A percentile compares a stretch with the other conserved stretches of the same genome.
Evolutionary conservation across 768 basidiomycete species (phyloP).

Genomic region (Boletus reticulatus): DNA sequence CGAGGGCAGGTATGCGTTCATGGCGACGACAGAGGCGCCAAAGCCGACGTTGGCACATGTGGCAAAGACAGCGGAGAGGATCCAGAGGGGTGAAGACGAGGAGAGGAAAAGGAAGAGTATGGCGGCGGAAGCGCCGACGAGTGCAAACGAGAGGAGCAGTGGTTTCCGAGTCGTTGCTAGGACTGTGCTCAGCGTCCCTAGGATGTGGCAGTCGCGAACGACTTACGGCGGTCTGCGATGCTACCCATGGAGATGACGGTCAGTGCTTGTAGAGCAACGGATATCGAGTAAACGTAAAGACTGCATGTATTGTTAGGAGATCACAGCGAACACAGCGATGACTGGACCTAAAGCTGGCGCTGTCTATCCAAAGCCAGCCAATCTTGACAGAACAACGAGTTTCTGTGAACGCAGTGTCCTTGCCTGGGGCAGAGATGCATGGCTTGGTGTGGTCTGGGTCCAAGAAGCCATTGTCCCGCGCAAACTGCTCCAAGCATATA

Average conservation of each 20-base stretch:
- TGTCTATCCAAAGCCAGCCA: conserved; percentile 86
- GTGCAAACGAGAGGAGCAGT: conserved; percentile 73
- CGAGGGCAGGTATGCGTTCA: conserved; percentile 84
- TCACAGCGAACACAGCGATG: not conserved
- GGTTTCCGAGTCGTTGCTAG: conserved; percentile 70
- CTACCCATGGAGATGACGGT: conserved; percentile 93
- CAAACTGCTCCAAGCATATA: conserved; percentile 85
- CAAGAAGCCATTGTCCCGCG: conserved; percentile 81
- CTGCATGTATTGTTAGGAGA: conserved; percentile 36
- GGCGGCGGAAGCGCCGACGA: conserved; percentile 66
- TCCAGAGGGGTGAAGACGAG: conserved; percentile 69
- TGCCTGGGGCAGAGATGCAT: conserved; percentile 39
- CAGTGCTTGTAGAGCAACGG: conserved; percentile 88
- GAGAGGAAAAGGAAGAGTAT: conserved; percentile 71
- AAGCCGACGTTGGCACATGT: conserved; percentile 83
- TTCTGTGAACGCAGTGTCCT: not conserved
- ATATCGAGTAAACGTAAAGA: conserved; percentile 83
- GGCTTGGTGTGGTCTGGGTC: conserved; percentile 64
- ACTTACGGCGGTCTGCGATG: conserved; percentile 86
- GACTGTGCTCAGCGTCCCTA: conserved; percentile 10
- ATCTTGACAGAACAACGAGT: conserved; percentile 76
- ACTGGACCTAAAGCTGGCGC: conserved; percentile 83
- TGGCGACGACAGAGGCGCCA: conserved; percentile 81
- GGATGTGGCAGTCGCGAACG: too few relatives aligned
- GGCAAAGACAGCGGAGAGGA: conserved; percentile 64